phyloP scores from a whole-genome alignment of 2,329 filamentous ascomycete genomes.

The Fusarium nodosum region DNA sequence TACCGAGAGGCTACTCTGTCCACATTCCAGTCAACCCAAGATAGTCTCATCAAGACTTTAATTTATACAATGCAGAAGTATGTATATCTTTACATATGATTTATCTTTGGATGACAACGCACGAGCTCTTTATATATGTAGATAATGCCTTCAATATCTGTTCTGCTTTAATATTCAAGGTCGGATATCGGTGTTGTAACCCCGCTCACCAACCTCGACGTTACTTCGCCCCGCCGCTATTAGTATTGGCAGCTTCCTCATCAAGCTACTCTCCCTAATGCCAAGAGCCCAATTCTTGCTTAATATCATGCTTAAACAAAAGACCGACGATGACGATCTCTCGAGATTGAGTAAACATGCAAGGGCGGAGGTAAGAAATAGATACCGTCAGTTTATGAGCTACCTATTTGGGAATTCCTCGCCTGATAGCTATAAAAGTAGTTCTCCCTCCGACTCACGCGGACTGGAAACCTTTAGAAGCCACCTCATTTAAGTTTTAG shows the following conservation, averaged over 20 bases:
- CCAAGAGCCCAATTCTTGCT: conserved; percentile 29
- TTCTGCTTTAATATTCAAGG: not conserved
- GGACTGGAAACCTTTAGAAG: not conserved
- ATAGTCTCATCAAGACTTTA: not conserved
- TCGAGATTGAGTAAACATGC: not conserved
- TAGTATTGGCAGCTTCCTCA: conserved; percentile 33
- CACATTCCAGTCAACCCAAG: accelerated
- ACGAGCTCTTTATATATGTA: not conserved
- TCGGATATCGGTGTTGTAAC: not conserved
- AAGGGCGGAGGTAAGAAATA: conserved; percentile 30
- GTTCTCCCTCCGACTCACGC: not conserved
- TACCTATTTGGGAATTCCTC: conserved; percentile 11
- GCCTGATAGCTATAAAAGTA: conserved; percentile 19
- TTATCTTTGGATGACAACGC: accelerated
- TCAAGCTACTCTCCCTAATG: conserved; percentile 31
- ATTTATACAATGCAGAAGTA: accelerated
- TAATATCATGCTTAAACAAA: conserved; percentile 26
- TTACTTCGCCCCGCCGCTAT: conserved; percentile 25
- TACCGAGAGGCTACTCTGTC: not conserved
- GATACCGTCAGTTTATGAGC: conserved; percentile 10
- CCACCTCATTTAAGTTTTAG: no score
- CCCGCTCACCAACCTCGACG: conserved; percentile 22
- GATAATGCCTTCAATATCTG: not conserved
- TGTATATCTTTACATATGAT: not conserved
- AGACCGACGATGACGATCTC: conserved; percentile 6